Base-by-base conservation (phyloP, 1,139 yeast genomes). In the Hemisphaericaspora xylofermentans region DNA sequence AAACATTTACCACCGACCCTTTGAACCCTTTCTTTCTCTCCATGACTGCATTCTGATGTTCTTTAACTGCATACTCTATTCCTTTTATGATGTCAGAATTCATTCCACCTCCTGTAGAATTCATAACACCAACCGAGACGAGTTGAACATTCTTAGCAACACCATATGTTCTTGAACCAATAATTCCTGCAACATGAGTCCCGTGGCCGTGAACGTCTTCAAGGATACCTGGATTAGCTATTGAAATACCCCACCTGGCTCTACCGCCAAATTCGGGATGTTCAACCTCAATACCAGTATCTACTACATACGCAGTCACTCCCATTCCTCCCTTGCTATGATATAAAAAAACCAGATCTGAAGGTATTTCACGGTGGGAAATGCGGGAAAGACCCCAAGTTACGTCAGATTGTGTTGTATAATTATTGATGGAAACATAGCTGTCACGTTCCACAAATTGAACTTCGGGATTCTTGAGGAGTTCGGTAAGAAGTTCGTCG, bases 161-260 rank as follows among this genome's bases (percentile, higher is more conserved):
- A 68, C 95, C 95, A 56, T 82, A 85, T 46, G 77, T 68, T 48
- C 74, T 71, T 17, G 93, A 83, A 29, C 82, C 94, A 57, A 85
- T 83, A 39, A 88, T 83, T 66, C 94, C 95, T 19, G 94, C 91
- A 74, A 91, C 84, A 61, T 86, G 95, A 43, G 94, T 84, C 48
- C 94, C 95, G 70, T 93, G 98, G 41, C 98, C 98, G 61, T 91
- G 91, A 42, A 95, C 95, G 63, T 93, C 98, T 39, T 70, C 61
- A 57, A 91, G 96, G 38, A 73, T 75, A 60, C 91, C 96, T 52
- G 88, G 93, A 35, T 66, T 59, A 42, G 97, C 96, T 51, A 93
- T 76, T 35, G 98, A 89, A 56, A 83, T 78, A 56, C 98, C 98
- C 97, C 98, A 91, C 36, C 57, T 60, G 48, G 98, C 98, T 66